phyloP scores from a whole-genome alignment of 2,329 filamentous ascomycete species.

The Herpotrichia juniperi region DNA sequence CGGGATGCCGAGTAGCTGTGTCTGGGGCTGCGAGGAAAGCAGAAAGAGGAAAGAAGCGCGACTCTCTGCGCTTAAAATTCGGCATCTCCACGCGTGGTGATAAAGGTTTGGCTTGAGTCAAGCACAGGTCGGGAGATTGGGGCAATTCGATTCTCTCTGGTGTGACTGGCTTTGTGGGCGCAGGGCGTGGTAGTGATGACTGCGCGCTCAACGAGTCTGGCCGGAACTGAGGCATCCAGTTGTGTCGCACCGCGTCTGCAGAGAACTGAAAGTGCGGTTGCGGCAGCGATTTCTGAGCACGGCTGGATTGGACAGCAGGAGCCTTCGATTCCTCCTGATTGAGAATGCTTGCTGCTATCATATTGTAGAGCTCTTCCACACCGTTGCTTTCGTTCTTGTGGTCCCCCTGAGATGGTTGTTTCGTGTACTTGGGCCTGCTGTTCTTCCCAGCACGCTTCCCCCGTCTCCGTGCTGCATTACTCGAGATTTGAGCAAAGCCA shows the following conservation, averaged over 20 bases:
- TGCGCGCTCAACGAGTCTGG: constrained; percentile 13
- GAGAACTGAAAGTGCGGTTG: neutral
- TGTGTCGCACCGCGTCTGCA: constrained; percentile 18
- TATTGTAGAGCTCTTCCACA: constrained; percentile 14
- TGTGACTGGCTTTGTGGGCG: neutral
- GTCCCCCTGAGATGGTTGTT: constrained; percentile 4
- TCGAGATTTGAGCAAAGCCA: constrained; percentile 20
- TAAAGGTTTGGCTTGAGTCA: neutral
- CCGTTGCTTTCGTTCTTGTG: constrained; percentile 3
- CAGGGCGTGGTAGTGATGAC: neutral
- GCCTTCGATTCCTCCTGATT: constrained; percentile 6
- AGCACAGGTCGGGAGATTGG: constrained; percentile 1
- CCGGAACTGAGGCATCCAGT: constrained; percentile 31
- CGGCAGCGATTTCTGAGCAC: neutral
- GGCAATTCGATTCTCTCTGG: constrained; percentile 1
- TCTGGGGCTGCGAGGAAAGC: constrained; percentile 19
- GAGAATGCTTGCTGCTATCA: constrained; percentile 14
- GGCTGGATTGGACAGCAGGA: neutral
- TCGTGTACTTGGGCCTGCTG: constrained; percentile 12
- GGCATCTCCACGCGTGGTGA: neutral
- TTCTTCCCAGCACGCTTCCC: constrained; percentile 27
- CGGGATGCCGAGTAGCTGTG: constrained; percentile 1
- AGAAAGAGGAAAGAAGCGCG: constrained; percentile 23
- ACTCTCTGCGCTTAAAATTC: constrained; percentile 12
- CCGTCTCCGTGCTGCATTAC: constrained; percentile 13